Percentiles rank a stretch among this genome's conserved stretches.
Conservation (phyloP, 768 basidiomycete species). For the Tephrocybe rancida region DNA sequence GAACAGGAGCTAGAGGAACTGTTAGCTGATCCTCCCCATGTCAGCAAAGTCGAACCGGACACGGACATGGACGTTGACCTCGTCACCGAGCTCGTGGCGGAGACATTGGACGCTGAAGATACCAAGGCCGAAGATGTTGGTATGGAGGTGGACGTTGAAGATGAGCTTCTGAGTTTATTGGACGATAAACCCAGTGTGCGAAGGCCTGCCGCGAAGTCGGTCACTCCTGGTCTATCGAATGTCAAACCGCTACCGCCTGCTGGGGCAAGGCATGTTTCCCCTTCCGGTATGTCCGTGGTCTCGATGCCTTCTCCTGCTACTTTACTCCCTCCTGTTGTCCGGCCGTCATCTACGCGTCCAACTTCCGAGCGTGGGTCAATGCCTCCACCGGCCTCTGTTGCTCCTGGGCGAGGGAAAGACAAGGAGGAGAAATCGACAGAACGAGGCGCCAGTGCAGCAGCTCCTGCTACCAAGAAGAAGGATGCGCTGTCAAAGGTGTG, state of each 20-base stretch:
- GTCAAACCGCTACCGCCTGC: conserved; percentile 4
- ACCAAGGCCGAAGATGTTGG: conserved; percentile 25
- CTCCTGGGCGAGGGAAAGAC: conserved; percentile 28
- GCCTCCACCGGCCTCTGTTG: conserved; percentile 49
- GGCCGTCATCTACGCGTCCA: conserved; percentile 18
- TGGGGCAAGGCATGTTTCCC: conserved; percentile 12
- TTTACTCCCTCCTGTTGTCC: conserved; percentile 9
- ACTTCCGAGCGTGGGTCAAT: conserved; percentile 56
- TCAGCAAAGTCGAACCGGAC: conserved; percentile 33
- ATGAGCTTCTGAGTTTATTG: conserved; percentile 71
- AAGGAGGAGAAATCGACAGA: conserved; percentile 29
- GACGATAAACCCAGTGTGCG: conserved; percentile 46
- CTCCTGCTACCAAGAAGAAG: conserved; percentile 42
- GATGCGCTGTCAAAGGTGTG: conserved; percentile 39
- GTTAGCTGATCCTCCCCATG: conserved; percentile 22
- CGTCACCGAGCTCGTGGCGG: conserved; percentile 45
- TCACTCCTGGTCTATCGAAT: not conserved
- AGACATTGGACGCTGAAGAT: conserved; percentile 34
- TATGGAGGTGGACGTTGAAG: conserved; percentile 54
- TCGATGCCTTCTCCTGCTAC: conserved; percentile 14
- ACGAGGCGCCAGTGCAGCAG: conserved; percentile 17
- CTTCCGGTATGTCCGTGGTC: conserved; percentile 8
- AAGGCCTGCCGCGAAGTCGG: conserved; percentile 16
- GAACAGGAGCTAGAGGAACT: conserved; percentile 43
- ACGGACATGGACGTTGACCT: conserved; percentile 47